Base-by-base conservation (phyloP, 345 rosid genomes). In the Salix koriyanagi region DNA sequence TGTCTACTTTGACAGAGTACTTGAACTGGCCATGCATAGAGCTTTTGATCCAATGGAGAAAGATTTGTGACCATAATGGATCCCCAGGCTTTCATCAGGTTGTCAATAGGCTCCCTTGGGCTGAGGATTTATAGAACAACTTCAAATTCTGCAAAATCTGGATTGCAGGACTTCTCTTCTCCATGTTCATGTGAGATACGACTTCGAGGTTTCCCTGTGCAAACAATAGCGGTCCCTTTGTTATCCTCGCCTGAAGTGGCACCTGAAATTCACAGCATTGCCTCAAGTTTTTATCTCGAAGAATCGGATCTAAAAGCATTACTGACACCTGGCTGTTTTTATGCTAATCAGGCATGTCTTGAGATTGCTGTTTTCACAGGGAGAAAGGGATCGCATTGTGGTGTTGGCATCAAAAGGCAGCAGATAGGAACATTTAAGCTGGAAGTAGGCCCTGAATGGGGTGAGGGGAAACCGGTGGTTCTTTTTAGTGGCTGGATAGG, bases 21-120 rank as follows among this genome's bases (percentile, higher is more conserved):
- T 70, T 81, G 71, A 72, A 84, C 77, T 74, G 70, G 76, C 82
- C 58, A 77, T 69, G 74, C 58, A 77, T 68, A 84, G 75, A 78
- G 50, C 71, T 52, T 82, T 71, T 85, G 83, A 77, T 75, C 81
- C 81, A 72, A 88, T 85, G 93, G 83, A 82, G 86, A 86, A 75
- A 66, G 30, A 36, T 82, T 85, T 88, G 70, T 88, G 92, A 89
- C 85, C 69, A 74, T 60, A 73, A 94, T 94, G 97, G 98, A 94
- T 86, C 98, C 98, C 42, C 97, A 91, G 85, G 95, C 97, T 82
- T 94, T 94, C 81, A 91, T 89, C 83, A 92, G 97, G 84, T 81
- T 94, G 77, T 94, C 98, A 16, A 77, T 92, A 26, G 91, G 92
- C 83, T 91, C 97, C 75, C 89, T 94, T 52, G 95, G 97, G 78